Evolutionary conservation across 495 filamentous ascomycete species (phyloP), one percentile per base, ranked within the genome.

Genomic region (Neohortaea acidophila): DNA sequence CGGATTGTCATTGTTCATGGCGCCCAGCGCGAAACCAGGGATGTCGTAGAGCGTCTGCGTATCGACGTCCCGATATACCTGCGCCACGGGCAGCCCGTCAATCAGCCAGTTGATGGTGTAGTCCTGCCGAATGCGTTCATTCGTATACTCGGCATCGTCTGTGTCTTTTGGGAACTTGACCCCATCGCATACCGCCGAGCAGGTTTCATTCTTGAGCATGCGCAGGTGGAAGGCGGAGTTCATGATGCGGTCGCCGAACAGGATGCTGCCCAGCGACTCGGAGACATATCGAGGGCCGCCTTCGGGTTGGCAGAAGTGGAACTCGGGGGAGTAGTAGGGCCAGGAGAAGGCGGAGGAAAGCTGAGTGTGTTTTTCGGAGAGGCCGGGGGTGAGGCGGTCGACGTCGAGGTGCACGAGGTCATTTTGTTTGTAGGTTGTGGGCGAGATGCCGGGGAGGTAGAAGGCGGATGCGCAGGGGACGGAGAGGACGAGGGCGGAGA

Each of bases 101-200:
- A 96, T 73, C 4, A 96, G 60, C 84, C 86, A 94, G 61, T 97
- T 94, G 54, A 94, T 65, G 51, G 86, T 81, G 57, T 84, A 91
- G 19, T 75, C 78, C 51, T 86, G 72, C 51, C 59, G 62, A 52
- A 97, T 94, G 47, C 74, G 69, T 45, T 67, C 64, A 54, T 93
- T 92, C 21, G 89, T 77, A 41, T 87, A 96, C 29, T 72, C 64
- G 18, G 84, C 76, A 24, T 73, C 70, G 23, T 62, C 61, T n/a
- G 68, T 55, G 35, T 81, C 70, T n/a, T n/a, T n/a, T n/a, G n/a
- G n/a, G 47, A 85, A 91, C 21, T 61, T 70, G 30, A 68, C 66
- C 32, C 65, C 55, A 12, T 62, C 61, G 51, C 89, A 97, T 22
- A 85, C 60, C 12, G 65, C 59, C 58, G 87, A 85, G 66, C 89